Base-by-base conservation (phyloP, 129 eudicot species). In the Centella asiatica region DNA sequence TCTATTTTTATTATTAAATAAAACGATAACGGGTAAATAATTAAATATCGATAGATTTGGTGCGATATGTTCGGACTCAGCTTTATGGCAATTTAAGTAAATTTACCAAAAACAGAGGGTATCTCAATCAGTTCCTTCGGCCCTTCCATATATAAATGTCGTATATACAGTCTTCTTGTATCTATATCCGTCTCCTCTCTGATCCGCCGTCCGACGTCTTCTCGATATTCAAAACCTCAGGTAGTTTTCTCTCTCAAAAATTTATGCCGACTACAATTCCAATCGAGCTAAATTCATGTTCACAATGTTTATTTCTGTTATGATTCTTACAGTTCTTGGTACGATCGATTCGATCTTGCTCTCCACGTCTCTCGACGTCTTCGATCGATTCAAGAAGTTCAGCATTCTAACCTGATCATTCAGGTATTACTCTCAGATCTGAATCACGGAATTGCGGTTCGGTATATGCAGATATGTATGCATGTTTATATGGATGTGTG, bases 171-270 rank as follows among this genome's bases (percentile, higher is more conserved):
- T 14, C 37, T 1, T 15, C 24, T 63, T 27, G 50, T 57, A 51
- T 51, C n/a, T 20, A 48, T 55, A 57, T 40, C 22, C 6, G 15
- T 61, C 26, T 53, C 69, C 55, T 48, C 56, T 45, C 69, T 68
- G 64, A 75, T 80, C 83, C 83, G 90, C 90, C 90, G 79, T 80
- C 83, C 83, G 59, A 49, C 29, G 59, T 5, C 22, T 8, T 13
- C 15, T 42, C 62, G 37, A 6, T 15, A 33, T 13, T 42, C 1
- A 2, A 26, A 32, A 9, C 22, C 34, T 23, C 50, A 34, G 53
- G 67, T 62, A 42, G 14, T 25, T 26, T 36, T 57, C 51, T 32
- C 47, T 27, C 13, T 57, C 31, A 19, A 15, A 7, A 50, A 45
- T 32, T 60, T 17, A 24, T 19, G 34, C 33, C 15, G 6, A 45